Percentiles rank a stretch among this genome's conserved stretches.
Conservation (phyloP, 768 basidiomycete genomes). For the Tulasnella sp. region DNA sequence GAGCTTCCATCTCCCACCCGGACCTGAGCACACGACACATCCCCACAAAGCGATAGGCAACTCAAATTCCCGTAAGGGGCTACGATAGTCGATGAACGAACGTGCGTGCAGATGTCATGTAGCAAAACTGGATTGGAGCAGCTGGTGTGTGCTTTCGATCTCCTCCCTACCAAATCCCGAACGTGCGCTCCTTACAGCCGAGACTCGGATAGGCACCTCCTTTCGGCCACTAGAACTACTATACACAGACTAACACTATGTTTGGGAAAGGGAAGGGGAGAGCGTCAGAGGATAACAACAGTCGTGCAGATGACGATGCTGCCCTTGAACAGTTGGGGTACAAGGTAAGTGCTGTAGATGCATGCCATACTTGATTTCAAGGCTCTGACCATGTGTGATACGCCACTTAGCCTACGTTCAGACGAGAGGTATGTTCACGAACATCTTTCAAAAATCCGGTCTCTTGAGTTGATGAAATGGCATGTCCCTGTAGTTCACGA, state of each 20-base stretch:
- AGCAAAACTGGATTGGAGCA: no score
- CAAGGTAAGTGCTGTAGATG: conserved; percentile 14
- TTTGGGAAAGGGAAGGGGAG: conserved; percentile 1
- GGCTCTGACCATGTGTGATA: neutral
- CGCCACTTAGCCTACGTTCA: conserved; percentile 12
- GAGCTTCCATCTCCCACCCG: neutral
- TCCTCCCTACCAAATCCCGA: no score
- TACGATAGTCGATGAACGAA: neutral
- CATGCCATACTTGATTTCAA: neutral
- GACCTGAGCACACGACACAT: neutral
- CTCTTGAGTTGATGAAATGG: neutral
- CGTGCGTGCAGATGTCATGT: neutral
- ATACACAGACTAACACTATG: neutral
- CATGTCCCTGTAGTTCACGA: conserved; percentile 13
- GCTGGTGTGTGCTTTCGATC: no score
- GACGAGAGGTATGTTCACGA: conserved; percentile 10
- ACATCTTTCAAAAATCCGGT: neutral
- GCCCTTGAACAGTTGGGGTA: conserved; percentile 15
- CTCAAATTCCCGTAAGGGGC: no score
- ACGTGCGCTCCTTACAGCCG: no score
- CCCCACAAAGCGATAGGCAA: neutral
- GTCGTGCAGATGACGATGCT: conserved; percentile 12
- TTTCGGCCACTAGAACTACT: neutral
- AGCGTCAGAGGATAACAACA: neutral
- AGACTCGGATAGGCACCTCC: neutral